Evolutionary conservation across 176 grass and related monocot species (phyloP).

Genomic region (Rhynchospora breviuscula): DNA sequence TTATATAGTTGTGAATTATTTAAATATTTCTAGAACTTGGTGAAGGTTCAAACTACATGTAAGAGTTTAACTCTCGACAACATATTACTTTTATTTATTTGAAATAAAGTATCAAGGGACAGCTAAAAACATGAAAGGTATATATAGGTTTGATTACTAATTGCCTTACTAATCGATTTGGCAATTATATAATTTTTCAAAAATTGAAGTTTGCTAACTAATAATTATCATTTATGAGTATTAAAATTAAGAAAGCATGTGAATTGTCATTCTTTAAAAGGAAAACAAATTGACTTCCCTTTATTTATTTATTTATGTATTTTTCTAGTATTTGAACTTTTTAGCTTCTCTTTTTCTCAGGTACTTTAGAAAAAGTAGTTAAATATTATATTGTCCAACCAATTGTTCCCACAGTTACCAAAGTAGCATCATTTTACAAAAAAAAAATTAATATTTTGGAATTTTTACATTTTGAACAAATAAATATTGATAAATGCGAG

Average conservation of each 20-base stretch:
- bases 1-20: neutral
- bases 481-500: neutral
- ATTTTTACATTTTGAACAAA: neutral
- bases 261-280: neutral
- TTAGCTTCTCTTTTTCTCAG: neutral
- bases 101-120: too few species aligned
- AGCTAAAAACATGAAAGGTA: too few species aligned
- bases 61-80: too few species aligned
- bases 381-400: neutral
- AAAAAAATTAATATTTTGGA: neutral
- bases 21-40: too few species aligned
- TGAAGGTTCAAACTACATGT: too few species aligned
- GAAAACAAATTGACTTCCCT: too few species aligned
- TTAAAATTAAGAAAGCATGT: neutral
- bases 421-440: neutral
- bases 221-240: neutral
- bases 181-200: neutral
- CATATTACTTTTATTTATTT: too few species aligned
- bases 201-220: neutral
- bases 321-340: too few species aligned
- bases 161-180: neutral
- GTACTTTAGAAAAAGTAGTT: neutral
- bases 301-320: too few species aligned
- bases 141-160: neutral
- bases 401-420: neutral